Evolutionary conservation across 176 grass and related monocot species (phyloP), one percentile per base, ranked within the genome.

Genomic region (Aegilops sharonensis): DNA sequence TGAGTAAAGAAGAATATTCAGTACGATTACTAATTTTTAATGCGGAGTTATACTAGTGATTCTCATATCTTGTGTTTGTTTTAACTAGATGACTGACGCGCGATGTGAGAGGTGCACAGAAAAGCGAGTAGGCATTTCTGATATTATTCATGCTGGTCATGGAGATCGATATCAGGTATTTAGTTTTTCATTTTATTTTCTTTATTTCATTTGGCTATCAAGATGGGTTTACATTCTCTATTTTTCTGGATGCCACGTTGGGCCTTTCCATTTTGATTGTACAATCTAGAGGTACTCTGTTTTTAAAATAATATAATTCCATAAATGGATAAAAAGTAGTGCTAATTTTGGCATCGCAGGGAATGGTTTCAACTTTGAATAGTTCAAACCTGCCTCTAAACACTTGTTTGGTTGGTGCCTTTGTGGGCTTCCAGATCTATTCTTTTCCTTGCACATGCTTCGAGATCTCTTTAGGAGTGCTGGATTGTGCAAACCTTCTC

Each of bases 131-230:
- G 90, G 87, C 23, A 91, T 99, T 78, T 91, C 85, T 68, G 83
- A 92, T 78, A 96, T 96, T 78, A 99, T 99, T 84, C 91, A 89
- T 83, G 92, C 91, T 27, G 87, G 92, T 50, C 97, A 92, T 87
- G 94, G 90, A 63, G 94, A 99, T 88, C 92, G 97, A 29, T 99
- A 99, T 86, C 94, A 96, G 94, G 97, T 99, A 70, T 27, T 73
- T 54, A 36, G 61, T 67, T 82, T 45, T 40, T 80, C 50, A 54
- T 54, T 54, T 54, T 54, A 18, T 18, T 68, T 80, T 25, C 37
- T 25, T 76, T 25, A 57, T 77, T 32, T 3, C 5, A 14, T 68
- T 87, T 50, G 83, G 37, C 47, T 29, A 29, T 48, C 23, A 70
- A 45, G 30, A 34, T 84, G 64, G 4, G 5, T 59, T 84, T 59